Evolutionary conservation across 345 rosid species (phyloP).

Genomic region (Gynandropsis gynandra): DNA sequence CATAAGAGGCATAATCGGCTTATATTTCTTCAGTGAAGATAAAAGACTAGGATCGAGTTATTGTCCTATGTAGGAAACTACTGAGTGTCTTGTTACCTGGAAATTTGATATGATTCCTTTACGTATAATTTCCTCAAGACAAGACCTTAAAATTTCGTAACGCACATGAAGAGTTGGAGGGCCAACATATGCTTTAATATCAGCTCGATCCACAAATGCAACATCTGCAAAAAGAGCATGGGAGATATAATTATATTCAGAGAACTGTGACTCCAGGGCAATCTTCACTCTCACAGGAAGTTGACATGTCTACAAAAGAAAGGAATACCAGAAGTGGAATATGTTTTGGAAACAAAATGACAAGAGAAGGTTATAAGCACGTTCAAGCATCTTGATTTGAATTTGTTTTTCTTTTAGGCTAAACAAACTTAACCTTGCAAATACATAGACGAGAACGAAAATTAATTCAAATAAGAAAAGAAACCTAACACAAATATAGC

Average conservation of each 20-base stretch:
- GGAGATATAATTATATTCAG: neutral
- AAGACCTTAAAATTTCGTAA: constrained; percentile 79
- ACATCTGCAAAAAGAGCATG: constrained; percentile 51
- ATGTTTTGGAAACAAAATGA: no score
- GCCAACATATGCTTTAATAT: constrained; percentile 94
- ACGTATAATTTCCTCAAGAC: constrained; percentile 70
- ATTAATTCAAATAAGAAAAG: neutral
- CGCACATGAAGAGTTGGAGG: constrained; percentile 96
- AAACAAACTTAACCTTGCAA: constrained; percentile 3
- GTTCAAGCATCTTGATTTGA: no score
- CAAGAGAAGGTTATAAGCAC: no score
- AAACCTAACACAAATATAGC: neutral
- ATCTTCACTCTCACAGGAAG: no score
- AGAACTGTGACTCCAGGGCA: no score
- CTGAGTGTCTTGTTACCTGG: constrained; percentile 36
- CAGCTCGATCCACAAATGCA: constrained; percentile 95
- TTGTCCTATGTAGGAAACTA: neutral
- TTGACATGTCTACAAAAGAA: no score
- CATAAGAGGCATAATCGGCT: neutral
- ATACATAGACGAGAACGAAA: neutral
- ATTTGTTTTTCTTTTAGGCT: no score
- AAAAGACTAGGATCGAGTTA: neutral
- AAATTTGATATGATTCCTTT: constrained; percentile 56
- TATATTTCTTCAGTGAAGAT: constrained; percentile 3
- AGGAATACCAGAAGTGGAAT: no score